These are phyloP conservation scores for Fraxinus paxiana DNA, from an alignment of 305 asterid species.

Conservation along the genomic window DNA sequence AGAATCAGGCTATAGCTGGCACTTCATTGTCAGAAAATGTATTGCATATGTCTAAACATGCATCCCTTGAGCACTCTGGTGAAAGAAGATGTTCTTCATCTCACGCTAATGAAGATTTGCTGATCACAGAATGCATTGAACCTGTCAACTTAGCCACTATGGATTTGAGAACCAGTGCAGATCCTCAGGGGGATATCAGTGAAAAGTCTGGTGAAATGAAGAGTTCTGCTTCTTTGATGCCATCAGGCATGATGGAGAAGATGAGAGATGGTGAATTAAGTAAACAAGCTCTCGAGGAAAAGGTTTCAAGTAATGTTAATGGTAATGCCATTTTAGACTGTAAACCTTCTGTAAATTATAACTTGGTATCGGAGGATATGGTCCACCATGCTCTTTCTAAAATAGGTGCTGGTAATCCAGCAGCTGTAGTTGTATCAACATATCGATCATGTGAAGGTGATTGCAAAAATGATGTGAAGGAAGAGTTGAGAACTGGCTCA, in stretches of 20 bases:
- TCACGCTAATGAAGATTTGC: conserved; percentile 21
- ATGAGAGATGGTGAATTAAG: conserved; percentile 28
- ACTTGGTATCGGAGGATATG: conserved; percentile 20
- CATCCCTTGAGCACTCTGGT: conserved; percentile 15
- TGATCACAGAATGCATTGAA: conserved; percentile 9
- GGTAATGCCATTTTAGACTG: conserved; percentile 23
- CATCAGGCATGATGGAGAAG: conserved; percentile 24
- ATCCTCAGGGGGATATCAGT: conserved; percentile 17
- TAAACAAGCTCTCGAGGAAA: conserved; percentile 30
- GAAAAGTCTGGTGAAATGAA: conserved; percentile 33
- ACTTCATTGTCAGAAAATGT: conserved; percentile 24
- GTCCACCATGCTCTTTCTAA: conserved; percentile 17
- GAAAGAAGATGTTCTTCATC: conserved; percentile 22
- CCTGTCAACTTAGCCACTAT: not conserved
- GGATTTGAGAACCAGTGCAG: conserved; percentile 20
- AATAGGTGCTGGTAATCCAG: conserved; percentile 26
- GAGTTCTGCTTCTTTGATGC: conserved; percentile 23
- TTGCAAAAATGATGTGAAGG: conserved; percentile 25
- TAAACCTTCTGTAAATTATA: conserved; percentile 21
- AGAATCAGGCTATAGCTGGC: conserved; percentile 26
- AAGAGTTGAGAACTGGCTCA: conserved; percentile 13
- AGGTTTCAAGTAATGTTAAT: conserved; percentile 4
- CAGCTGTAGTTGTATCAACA: conserved; percentile 25
- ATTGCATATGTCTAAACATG: conserved; percentile 10
- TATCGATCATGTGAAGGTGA: conserved; percentile 25